phyloP scores from a whole-genome alignment of 2,329 filamentous ascomycete genomes.

The Rachicladosporium sp. region DNA sequence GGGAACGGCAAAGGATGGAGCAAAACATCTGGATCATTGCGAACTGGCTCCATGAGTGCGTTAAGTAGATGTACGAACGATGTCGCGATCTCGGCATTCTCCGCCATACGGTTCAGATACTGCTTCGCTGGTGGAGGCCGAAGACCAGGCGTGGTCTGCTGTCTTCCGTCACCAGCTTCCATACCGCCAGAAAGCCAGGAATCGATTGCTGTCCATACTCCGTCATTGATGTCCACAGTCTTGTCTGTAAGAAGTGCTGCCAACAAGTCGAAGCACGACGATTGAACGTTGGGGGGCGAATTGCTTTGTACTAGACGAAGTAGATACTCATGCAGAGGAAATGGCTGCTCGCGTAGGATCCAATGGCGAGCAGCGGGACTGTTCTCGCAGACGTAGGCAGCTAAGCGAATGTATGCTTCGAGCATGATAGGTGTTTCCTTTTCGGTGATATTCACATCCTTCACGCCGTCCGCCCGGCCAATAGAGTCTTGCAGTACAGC shows the following conservation, averaged over 20 bases:
- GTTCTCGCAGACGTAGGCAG: constrained; percentile 67
- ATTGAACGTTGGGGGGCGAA: constrained; percentile 41
- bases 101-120: constrained; percentile 19
- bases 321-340: constrained; percentile 60
- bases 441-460: constrained; percentile 54
- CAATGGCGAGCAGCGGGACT: constrained; percentile 62
- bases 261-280: constrained; percentile 71
- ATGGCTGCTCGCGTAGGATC: constrained; percentile 54
- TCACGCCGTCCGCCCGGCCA: constrained; percentile 39
- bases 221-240: constrained; percentile 50
- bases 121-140: constrained; percentile 14
- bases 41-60: constrained; percentile 55
- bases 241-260: constrained; percentile 67
- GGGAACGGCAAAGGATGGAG: constrained; percentile 69
- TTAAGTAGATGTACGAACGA: constrained; percentile 71
- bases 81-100: constrained; percentile 37
- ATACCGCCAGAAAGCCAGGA: constrained; percentile 46
- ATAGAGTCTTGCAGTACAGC: constrained; percentile 15
- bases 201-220: constrained; percentile 73
- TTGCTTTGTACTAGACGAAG: constrained; percentile 63
- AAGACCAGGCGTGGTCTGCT: constrained; percentile 7
- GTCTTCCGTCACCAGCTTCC: constrained; percentile 5
- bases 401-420: constrained; percentile 80
- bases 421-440: constrained; percentile 92
- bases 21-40: constrained; percentile 49